Evolutionary conservation across 805 yeast genomes (phyloP).

Genomic region (Maudiozyma barnettii): DNA sequence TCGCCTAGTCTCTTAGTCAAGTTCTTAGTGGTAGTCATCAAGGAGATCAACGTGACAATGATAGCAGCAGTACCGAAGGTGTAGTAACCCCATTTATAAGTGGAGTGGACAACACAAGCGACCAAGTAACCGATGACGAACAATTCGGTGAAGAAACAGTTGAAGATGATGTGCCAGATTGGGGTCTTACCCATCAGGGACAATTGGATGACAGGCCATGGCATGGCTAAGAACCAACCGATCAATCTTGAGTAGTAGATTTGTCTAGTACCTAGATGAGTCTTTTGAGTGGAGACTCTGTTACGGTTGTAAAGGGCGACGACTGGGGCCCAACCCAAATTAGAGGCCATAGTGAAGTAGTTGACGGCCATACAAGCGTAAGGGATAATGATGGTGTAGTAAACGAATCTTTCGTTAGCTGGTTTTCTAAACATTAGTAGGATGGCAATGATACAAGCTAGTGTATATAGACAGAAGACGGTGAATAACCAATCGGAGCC

Average conservation of each 20-base stretch:
- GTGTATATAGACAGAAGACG: slow-evolving; percentile 39
- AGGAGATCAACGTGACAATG: slow-evolving; percentile 13
- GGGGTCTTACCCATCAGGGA: slow-evolving; percentile 21
- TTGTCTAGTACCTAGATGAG: slow-evolving; percentile 37
- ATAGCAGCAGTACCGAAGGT: slow-evolving; percentile 30
- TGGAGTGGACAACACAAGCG: slow-evolving; percentile 35
- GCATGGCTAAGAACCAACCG: slow-evolving; percentile 46
- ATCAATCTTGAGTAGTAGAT: slow-evolving; percentile 47
- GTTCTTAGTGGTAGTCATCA: slow-evolving; percentile 23
- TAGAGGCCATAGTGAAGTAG: slow-evolving; percentile 51
- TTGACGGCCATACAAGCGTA: slow-evolving; percentile 37
- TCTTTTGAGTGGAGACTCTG: slow-evolving; percentile 22
- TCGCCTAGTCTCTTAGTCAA: slow-evolving; percentile 13
- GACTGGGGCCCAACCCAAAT: slow-evolving; percentile 46
- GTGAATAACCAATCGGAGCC: slow-evolving; percentile 70
- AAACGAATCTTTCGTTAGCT: slow-evolving; percentile 29
- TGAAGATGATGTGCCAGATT: slow-evolving; percentile 20
- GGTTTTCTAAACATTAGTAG: slow-evolving; percentile 24
- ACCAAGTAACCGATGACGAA: slow-evolving; percentile 37
- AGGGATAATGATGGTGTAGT: slow-evolving; percentile 35
- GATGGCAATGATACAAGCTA: slow-evolving; percentile 27
- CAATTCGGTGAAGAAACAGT: slow-evolving; percentile 31
- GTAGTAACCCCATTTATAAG: slow-evolving; percentile 45
- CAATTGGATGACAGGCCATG: slow-evolving; percentile 37
- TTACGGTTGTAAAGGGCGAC: slow-evolving; percentile 44